Percentiles rank a stretch among this genome's conserved stretches.
phyloP scores from a whole-genome alignment of 2,329 filamentous ascomycete genomes.

The Stemphylium lycopersici region DNA sequence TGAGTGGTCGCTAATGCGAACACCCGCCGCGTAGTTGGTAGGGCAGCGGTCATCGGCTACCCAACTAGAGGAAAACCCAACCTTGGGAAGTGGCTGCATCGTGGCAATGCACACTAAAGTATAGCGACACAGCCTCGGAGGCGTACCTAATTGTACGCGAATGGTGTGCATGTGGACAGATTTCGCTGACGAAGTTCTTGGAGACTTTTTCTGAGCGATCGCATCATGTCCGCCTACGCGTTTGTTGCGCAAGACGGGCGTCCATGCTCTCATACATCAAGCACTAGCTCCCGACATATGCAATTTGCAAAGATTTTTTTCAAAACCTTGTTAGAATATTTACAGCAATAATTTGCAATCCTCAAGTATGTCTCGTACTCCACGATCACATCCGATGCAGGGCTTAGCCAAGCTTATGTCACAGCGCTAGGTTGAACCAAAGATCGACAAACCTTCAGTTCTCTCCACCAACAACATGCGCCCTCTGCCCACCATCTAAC shows the following conservation, averaged over 20 bases:
- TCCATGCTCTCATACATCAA: too few species aligned
- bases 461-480: constrained; percentile 20
- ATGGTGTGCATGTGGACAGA: not conserved
- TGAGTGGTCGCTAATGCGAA: constrained; percentile 1
- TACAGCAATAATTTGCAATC: too few species aligned
- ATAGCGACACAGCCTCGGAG: constrained; percentile 4
- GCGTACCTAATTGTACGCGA: not conserved
- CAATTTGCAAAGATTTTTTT: too few species aligned
- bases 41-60: not conserved
- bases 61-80: not conserved
- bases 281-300: too few species aligned
- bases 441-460: constrained; percentile 13
- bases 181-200: not conserved
- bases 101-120: constrained; percentile 6
- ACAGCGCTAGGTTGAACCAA: not conserved
- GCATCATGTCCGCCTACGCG: too few species aligned
- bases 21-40: constrained; percentile 2
- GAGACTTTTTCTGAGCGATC: too few species aligned
- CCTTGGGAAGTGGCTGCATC: not conserved
- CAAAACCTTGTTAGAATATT: too few species aligned
- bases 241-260: too few species aligned
- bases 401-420: constrained; percentile 11
- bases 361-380: too few species aligned
- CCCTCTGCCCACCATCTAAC: constrained; percentile 17
- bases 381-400: not conserved